A percentile compares a stretch with the other conserved stretches of the same genome.
Conservation (phyloP, 2,329 filamentous ascomycete genomes). For the Monosporascus sp. region DNA sequence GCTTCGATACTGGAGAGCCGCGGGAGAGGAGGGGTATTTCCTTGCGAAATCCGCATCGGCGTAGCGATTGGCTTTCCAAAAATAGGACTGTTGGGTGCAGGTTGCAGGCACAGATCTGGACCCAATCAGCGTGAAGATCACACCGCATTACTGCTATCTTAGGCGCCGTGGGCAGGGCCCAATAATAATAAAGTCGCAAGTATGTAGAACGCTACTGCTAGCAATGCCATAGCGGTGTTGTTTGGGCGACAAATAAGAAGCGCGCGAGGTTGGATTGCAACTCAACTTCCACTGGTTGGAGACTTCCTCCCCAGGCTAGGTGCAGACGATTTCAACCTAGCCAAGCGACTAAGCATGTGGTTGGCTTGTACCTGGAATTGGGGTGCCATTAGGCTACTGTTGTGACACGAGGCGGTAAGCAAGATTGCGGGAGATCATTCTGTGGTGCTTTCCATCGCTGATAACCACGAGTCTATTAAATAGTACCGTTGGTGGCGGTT, state of each 20-base stretch:
- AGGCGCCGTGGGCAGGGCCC: slow-evolving; percentile 15
- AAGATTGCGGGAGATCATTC: not conserved
- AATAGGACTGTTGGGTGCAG: slow-evolving; percentile 20
- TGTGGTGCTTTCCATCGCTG: no score
- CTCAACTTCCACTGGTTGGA: not conserved
- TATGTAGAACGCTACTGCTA: no score
- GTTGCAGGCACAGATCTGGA: slow-evolving; percentile 3
- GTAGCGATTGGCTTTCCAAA: slow-evolving; percentile 21
- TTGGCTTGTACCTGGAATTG: not conserved
- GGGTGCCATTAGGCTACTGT: not conserved
- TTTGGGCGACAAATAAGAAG: slow-evolving; percentile 1
- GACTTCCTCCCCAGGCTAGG: not conserved
- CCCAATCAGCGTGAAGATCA: slow-evolving; percentile 23
- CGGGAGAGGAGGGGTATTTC: slow-evolving; percentile 1
- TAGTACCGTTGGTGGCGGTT: not conserved
- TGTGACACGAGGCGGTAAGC: not conserved
- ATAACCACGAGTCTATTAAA: no score
- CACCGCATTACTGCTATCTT: slow-evolving; percentile 12
- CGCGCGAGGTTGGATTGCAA: slow-evolving; percentile 11
- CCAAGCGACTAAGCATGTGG: not conserved
- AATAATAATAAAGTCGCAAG: not conserved
- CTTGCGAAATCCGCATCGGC: not conserved
- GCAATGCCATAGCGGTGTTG: no score
- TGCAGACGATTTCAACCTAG: not conserved
- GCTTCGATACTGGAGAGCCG: not conserved